Conservation (phyloP, 2,329 filamentous ascomycete genomes). For the Stagonosporopsis rhizophila region DNA sequence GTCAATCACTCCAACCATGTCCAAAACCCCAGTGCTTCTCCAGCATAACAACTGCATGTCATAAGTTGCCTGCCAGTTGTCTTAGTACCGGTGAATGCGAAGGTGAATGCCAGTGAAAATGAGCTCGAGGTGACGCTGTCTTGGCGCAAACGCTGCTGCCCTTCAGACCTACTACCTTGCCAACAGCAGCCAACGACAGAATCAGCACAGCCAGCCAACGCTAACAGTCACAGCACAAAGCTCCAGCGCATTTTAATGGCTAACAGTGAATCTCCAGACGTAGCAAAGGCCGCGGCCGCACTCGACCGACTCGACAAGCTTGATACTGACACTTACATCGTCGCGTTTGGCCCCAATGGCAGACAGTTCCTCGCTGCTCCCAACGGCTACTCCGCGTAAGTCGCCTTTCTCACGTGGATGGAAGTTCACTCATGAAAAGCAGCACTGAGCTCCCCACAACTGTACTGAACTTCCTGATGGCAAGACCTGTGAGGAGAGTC, state of each 20-base stretch:
- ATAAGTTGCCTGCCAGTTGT: background rate
- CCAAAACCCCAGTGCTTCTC: background rate
- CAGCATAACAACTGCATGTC: background rate
- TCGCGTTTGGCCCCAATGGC: constrained; percentile 33
- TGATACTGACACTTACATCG: constrained; percentile 32
- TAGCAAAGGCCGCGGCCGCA: constrained; percentile 6
- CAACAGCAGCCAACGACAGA: background rate
- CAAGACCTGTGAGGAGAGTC: constrained; percentile 24
- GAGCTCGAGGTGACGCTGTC: background rate
- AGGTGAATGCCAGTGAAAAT: background rate
- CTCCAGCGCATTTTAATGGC: background rate
- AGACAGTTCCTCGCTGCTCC: constrained; percentile 36
- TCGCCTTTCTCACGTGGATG: background rate
- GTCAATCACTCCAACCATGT: background rate
- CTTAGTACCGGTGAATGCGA: background rate
- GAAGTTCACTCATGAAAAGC: constrained; percentile 1
- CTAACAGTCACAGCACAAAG: background rate
- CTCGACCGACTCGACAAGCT: constrained; percentile 26
- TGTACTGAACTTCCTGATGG: constrained; percentile 17
- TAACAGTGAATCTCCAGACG: background rate
- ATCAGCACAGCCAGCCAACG: background rate
- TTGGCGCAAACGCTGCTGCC: constrained; percentile 11
- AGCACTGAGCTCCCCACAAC: constrained; percentile 32
- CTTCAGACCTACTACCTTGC: background rate
- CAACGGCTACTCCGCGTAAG: constrained; percentile 39